Conservation (phyloP, 2,329 filamentous ascomycete species). For the Tolypocladium inflatum region DNA sequence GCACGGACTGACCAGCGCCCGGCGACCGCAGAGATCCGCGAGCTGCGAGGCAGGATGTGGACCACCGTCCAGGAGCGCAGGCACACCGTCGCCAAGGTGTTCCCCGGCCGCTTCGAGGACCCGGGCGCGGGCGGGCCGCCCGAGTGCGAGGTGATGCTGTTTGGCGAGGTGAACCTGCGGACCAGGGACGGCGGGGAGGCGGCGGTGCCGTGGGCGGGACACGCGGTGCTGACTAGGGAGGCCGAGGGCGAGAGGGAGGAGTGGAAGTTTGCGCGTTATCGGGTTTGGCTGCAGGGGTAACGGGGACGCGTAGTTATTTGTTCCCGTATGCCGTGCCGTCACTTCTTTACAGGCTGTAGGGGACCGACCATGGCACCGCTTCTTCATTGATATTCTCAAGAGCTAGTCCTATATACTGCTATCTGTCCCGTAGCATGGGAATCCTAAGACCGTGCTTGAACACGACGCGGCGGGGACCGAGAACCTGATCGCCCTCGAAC, state of each 20-base stretch:
- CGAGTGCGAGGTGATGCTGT: slow-evolving; percentile 24
- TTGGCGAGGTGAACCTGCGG: slow-evolving; percentile 18
- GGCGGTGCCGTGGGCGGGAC: slow-evolving; percentile 20
- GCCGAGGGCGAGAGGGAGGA: slow-evolving; percentile 11
- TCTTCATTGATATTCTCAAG: background rate
- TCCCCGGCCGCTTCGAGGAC: slow-evolving; percentile 26
- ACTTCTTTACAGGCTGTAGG: background rate
- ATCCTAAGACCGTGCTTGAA: background rate
- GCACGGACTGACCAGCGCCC: too few relatives aligned
- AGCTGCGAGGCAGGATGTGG: slow-evolving; percentile 34
- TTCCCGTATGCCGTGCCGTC: background rate
- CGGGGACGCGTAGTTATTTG: background rate
- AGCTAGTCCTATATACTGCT: background rate
- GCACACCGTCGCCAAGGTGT: slow-evolving; percentile 32
- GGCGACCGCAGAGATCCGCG: slow-evolving; percentile 22
- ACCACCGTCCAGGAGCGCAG: slow-evolving; percentile 25
- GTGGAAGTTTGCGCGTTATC: slow-evolving; percentile 24
- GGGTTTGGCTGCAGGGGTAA: slow-evolving; percentile 20
- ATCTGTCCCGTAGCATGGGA: too few relatives aligned
- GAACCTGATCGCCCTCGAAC: background rate
- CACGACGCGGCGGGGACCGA: background rate
- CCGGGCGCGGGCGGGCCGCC: background rate
- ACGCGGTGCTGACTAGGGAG: slow-evolving; percentile 18
- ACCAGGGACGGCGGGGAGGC: slow-evolving; percentile 16
- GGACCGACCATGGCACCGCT: background rate